Conservation (phyloP, 805 yeast species). For the Yarrowia bubula region DNA sequence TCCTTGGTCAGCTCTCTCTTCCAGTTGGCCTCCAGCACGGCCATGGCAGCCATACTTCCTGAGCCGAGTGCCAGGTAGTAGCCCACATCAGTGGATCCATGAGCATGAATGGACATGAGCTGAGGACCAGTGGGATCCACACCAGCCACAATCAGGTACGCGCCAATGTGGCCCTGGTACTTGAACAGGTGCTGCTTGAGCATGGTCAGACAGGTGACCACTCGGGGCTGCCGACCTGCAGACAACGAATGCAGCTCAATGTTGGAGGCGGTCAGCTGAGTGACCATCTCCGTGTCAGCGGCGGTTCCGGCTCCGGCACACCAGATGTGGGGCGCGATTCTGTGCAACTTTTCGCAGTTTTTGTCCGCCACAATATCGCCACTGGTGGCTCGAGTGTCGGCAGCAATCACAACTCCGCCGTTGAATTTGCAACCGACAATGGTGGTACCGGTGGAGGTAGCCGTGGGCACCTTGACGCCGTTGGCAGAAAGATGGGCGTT, state of each 20-base stretch:
- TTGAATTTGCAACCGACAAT: conserved; percentile 93
- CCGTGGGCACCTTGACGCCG: conserved; percentile 77
- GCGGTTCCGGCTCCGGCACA: conserved; percentile 99
- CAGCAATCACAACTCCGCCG: conserved; percentile 96
- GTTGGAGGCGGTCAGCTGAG: conserved; percentile 87
- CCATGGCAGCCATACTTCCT: conserved; percentile 98
- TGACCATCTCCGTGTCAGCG: conserved; percentile 97
- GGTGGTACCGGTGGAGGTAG: conserved; percentile 98
- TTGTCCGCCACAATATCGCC: conserved; percentile 97
- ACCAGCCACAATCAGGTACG: conserved; percentile 97
- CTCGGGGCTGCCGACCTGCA: conserved; percentile 85
- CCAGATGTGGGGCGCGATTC: conserved; percentile 89
- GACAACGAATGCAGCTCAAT: conserved; percentile 85
- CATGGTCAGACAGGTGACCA: conserved; percentile 87
- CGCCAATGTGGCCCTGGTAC: conserved; percentile 97
- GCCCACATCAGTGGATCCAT: conserved; percentile 96
- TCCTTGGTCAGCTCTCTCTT: conserved; percentile 72
- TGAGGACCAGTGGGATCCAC: conserved; percentile 96
- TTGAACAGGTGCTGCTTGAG: conserved; percentile 93
- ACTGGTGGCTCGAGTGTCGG: conserved; percentile 97
- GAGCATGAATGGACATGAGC: conserved; percentile 90
- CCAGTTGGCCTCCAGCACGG: conserved; percentile 90
- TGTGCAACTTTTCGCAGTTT: conserved; percentile 92
- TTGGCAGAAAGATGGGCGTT: conserved; percentile 68
- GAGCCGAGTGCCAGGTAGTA: conserved; percentile 91